phyloP scores from a whole-genome alignment of 352 stramenopile species.

The Phytopythium oedochilum region DNA sequence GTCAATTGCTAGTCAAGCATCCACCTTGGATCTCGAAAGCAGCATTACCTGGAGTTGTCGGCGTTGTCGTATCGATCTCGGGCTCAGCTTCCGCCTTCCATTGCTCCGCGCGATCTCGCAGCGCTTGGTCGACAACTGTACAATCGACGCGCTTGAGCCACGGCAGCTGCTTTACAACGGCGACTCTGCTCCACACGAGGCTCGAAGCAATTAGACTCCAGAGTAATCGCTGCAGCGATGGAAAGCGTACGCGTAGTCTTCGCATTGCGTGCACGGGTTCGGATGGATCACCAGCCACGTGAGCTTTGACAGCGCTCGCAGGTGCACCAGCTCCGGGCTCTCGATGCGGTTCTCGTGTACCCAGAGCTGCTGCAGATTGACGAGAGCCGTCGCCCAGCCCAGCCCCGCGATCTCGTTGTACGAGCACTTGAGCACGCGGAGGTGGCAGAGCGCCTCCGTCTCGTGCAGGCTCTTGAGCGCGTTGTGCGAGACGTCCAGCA shows the following conservation, averaged over 20 bases:
- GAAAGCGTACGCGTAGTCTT: constrained; percentile 34
- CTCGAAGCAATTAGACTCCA: not conserved
- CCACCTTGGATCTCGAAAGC: not conserved
- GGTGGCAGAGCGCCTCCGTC: constrained; percentile 26
- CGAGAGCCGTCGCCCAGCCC: constrained; percentile 27
- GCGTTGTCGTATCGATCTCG: not conserved
- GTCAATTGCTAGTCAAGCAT: too few species aligned
- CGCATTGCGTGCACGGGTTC: constrained; percentile 57
- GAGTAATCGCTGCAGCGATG: not conserved
- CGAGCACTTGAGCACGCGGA: constrained; percentile 51
- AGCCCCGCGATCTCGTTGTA: constrained; percentile 53
- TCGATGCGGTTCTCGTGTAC: constrained; percentile 52
- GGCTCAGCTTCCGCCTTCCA: not conserved
- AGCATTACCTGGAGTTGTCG: not conserved
- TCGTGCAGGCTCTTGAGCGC: constrained; percentile 36
- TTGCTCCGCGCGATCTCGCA: constrained; percentile 16
- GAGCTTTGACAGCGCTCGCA: constrained; percentile 38
- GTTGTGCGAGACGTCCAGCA: constrained; percentile 68
- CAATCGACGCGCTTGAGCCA: constrained; percentile 50
- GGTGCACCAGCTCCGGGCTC: constrained; percentile 34
- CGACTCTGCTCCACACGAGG: constrained; percentile 6
- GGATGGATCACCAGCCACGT: constrained; percentile 52
- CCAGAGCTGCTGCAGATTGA: constrained; percentile 50
- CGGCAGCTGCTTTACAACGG: constrained; percentile 34
- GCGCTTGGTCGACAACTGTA: constrained; percentile 31